Evolutionary conservation across 1,284 basidiomycete species (phyloP).

Genomic region (Rhodofomes roseus): DNA sequence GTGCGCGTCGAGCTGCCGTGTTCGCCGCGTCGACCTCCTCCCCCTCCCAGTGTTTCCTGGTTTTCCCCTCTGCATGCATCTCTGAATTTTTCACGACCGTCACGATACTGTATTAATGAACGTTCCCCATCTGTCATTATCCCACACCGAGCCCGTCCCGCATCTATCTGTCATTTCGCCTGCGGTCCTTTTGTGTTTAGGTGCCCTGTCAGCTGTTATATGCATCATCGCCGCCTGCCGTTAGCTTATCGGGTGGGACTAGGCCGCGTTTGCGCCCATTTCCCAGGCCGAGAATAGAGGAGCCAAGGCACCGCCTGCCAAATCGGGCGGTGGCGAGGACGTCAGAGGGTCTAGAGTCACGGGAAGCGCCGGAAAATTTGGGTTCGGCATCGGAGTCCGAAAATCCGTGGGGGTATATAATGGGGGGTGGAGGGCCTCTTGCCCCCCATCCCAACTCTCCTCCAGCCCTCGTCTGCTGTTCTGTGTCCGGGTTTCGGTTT

Average conservation of each 20-base stretch:
- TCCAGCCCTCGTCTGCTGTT: constrained; percentile 24
- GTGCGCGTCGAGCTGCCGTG: constrained; percentile 7
- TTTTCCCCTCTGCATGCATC: constrained; percentile 12
- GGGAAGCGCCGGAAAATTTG: constrained; percentile 9
- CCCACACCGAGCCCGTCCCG: background rate
- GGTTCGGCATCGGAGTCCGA: constrained; percentile 29
- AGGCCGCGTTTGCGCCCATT: background rate
- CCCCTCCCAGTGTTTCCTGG: constrained; percentile 8
- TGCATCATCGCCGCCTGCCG: background rate
- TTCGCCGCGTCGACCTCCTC: background rate
- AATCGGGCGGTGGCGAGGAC: constrained; percentile 13
- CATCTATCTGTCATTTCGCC: background rate
- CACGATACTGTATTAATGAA: constrained; percentile 28
- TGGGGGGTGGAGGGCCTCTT: constrained; percentile 20
- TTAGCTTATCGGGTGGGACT: background rate
- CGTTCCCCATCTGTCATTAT: constrained; percentile 6
- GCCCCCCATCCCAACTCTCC: constrained; percentile 5
- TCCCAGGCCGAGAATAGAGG: no score
- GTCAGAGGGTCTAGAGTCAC: constrained; percentile 9
- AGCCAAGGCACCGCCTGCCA: background rate
- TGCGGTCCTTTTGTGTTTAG: background rate
- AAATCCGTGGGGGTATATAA: constrained; percentile 44
- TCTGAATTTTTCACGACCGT: constrained; percentile 13
- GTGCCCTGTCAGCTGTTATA: background rate
- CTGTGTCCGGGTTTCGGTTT: constrained; percentile 30